Percentiles rank a stretch among this genome's conserved stretches.
Conservation (phyloP, 257 asterid species). For the Solanum arcanum region DNA sequence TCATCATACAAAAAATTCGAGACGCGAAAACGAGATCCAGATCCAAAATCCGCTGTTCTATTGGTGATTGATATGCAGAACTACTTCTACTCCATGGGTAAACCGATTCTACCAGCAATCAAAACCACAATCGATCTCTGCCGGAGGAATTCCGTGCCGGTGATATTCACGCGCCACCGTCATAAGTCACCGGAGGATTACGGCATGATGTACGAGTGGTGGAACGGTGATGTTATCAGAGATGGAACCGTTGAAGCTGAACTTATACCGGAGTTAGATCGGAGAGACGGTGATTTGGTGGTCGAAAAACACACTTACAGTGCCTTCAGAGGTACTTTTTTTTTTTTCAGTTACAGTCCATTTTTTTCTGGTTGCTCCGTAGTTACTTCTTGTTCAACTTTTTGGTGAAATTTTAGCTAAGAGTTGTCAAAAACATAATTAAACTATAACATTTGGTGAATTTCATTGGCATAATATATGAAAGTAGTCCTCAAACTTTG, state of each 20-base stretch:
- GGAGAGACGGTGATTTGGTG: conserved; percentile 28
- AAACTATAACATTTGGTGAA: background rate
- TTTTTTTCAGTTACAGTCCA: background rate
- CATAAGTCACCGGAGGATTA: conserved; percentile 47
- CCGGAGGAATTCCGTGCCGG: conserved; percentile 42
- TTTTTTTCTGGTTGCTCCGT: background rate
- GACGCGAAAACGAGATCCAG: conserved; percentile 34
- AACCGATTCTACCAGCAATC: conserved; percentile 35
- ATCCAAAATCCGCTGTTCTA: conserved; percentile 36
- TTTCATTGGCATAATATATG: background rate
- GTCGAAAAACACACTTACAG: conserved; percentile 58
- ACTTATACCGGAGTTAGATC: conserved; percentile 34
- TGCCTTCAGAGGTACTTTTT: conserved; percentile 37
- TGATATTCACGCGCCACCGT: conserved; percentile 72
- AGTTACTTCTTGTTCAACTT: background rate
- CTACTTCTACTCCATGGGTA: conserved; percentile 43
- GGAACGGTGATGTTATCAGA: conserved; percentile 50
- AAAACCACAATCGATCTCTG: conserved; percentile 48
- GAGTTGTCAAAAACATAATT: background rate
- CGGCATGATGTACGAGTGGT: conserved; percentile 63
- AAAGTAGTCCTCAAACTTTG: too few relatives aligned
- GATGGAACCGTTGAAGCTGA: conserved; percentile 55
- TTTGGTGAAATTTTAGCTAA: background rate
- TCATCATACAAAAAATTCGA: conserved; percentile 47
- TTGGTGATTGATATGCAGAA: conserved; percentile 62